A percentile compares a stretch with the other conserved stretches of the same genome.
phyloP scores from a whole-genome alignment of 1,284 basidiomycete species.

The Salmacisia buchloeana region DNA sequence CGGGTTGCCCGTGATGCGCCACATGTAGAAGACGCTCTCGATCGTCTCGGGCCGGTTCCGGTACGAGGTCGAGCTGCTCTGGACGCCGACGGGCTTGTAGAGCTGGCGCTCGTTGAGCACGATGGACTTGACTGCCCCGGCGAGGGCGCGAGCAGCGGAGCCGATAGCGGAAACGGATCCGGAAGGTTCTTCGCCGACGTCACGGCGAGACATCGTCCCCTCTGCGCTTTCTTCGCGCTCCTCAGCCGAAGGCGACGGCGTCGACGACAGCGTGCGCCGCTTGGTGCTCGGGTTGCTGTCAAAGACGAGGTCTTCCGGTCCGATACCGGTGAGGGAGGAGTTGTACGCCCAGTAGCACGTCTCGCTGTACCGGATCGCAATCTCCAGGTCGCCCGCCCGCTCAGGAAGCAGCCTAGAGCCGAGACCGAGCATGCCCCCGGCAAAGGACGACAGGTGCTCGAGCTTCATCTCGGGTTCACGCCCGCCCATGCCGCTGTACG shows the following conservation, averaged over 20 bases:
- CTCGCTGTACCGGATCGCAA: slow-evolving; percentile 53
- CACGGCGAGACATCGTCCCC: too few species aligned
- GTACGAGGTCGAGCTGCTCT: slow-evolving; percentile 23
- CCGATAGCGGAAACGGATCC: background rate
- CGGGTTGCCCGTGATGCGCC: slow-evolving; percentile 57
- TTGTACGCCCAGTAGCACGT: slow-evolving; percentile 57
- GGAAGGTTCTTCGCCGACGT: background rate
- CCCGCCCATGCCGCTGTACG: slow-evolving; percentile 8
- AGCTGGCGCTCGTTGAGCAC: background rate
- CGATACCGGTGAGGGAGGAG: slow-evolving; percentile 43
- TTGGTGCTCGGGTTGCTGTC: slow-evolving; percentile 11
- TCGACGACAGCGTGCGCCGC: background rate
- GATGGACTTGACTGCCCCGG: background rate
- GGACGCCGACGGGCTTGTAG: slow-evolving; percentile 43
- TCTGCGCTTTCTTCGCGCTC: background rate
- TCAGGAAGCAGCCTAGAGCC: slow-evolving; percentile 54
- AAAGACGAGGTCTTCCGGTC: slow-evolving; percentile 43
- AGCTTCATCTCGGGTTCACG: slow-evolving; percentile 29
- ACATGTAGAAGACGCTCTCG: slow-evolving; percentile 58
- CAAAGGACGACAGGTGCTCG: slow-evolving; percentile 56
- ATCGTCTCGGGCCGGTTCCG: slow-evolving; percentile 57
- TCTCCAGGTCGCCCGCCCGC: slow-evolving; percentile 52
- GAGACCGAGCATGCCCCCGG: slow-evolving; percentile 58
- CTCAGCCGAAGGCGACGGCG: background rate
- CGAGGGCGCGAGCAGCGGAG: background rate